Evolutionary conservation across 495 filamentous ascomycete genomes (phyloP).

Genomic region (Podospora anserina): DNA sequence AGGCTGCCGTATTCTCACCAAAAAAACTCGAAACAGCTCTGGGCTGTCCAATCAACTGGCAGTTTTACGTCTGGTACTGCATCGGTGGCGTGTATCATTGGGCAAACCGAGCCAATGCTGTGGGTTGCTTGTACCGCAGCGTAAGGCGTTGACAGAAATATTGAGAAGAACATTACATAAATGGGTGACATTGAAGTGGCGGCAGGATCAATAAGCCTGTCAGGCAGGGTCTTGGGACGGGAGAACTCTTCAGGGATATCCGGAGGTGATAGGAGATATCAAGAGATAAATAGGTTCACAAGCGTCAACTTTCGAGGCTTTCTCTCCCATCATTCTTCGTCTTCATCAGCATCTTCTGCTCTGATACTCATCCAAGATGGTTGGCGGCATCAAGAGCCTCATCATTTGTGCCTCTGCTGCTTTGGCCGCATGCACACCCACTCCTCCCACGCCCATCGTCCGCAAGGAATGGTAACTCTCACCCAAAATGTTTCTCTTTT

Average conservation of each 20-base stretch:
- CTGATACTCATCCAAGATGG: neutral
- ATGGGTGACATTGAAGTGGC: neutral
- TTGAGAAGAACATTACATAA: neutral
- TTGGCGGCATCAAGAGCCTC: neutral
- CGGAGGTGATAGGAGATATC: neutral
- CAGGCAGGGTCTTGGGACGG: neutral
- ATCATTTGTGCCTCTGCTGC: neutral
- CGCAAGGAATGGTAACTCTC: constrained; percentile 22
- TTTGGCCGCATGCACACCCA: neutral
- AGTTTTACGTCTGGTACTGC: neutral
- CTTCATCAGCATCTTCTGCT: neutral
- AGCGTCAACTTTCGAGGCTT: neutral
- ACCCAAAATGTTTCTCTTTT: neutral
- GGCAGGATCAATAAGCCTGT: neutral
- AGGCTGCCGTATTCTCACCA: neutral
- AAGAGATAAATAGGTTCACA: neutral
- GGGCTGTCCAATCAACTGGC: neutral
- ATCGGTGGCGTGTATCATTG: neutral
- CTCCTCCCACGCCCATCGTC: neutral
- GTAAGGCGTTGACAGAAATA: neutral
- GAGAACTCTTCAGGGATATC: neutral
- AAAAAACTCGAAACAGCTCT: neutral
- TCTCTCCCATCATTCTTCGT: neutral
- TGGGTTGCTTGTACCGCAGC: neutral
- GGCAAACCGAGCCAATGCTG: neutral